phyloP scores from a whole-genome alignment of 805 yeast genomes.

The Dipodascus albidus region DNA sequence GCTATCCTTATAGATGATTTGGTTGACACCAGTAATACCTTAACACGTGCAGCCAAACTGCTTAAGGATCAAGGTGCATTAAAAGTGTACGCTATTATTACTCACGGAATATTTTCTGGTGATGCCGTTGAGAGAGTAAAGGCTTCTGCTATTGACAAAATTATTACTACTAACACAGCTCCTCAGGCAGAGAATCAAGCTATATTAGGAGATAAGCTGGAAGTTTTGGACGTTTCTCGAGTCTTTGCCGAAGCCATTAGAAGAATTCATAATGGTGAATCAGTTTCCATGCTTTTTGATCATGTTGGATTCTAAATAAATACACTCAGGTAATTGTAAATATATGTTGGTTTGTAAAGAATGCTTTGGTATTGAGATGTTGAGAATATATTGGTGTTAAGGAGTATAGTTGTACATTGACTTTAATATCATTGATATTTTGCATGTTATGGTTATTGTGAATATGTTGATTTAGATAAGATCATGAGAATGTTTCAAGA shows the following conservation, averaged over 20 bases:
- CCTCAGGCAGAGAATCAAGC: constrained; percentile 62
- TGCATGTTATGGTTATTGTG: no score
- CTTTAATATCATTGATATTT: no score
- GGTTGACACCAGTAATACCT: constrained; percentile 87
- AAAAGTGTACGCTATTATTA: constrained; percentile 73
- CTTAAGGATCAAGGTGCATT: constrained; percentile 89
- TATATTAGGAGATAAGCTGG: constrained; percentile 48
- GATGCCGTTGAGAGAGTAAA: constrained; percentile 70
- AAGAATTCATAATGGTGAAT: constrained; percentile 94
- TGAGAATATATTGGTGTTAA: no score
- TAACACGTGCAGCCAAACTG: constrained; percentile 83
- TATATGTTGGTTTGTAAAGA: no score
- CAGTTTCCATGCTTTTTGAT: constrained; percentile 86
- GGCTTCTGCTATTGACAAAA: constrained; percentile 62
- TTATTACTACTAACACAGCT: constrained; percentile 82
- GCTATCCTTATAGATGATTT: constrained; percentile 92
- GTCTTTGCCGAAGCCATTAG: constrained; percentile 92
- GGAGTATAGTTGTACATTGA: no score
- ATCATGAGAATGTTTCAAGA: no score
- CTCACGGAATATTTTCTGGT: constrained; percentile 90
- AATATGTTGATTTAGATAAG: no score
- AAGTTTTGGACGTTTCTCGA: constrained; percentile 77
- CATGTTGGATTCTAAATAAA: constrained; percentile 36
- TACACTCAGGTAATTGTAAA: no score
- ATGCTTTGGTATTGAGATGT: no score